Evolutionary conservation across 2,329 filamentous ascomycete genomes (phyloP).

Genomic region (Lachnellula hyalina): DNA sequence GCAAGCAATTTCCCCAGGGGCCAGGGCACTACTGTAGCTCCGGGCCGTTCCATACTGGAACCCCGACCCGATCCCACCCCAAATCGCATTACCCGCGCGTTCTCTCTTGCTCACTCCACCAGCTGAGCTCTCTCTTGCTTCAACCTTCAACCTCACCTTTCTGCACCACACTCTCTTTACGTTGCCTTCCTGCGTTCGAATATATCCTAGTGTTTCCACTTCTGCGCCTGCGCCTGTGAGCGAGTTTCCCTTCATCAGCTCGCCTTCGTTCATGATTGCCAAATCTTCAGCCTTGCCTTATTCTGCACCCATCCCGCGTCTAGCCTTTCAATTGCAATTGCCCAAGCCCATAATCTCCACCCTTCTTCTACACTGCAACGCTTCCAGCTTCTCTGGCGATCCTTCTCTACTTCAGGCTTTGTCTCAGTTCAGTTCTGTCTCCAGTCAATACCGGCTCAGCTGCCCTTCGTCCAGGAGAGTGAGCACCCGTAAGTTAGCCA

Average conservation of each 20-base stretch:
- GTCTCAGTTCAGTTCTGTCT: no score
- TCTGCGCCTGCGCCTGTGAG: not conserved
- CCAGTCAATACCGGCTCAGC: no score
- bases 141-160: not conserved
- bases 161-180: not conserved
- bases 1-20: not conserved
- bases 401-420: no score
- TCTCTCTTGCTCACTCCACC: not conserved
- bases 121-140: not conserved
- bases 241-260: not conserved
- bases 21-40: not conserved
- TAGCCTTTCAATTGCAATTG: no score
- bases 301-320: no score
- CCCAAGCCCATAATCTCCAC: no score
- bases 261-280: no score
- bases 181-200: not conserved
- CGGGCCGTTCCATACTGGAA: not conserved
- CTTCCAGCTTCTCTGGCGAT: no score
- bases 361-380: no score
- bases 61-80: not conserved
- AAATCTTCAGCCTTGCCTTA: no score
- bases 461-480: no score
- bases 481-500: no score
- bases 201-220: not conserved
- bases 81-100: not conserved